A percentile compares a stretch with the other conserved stretches of the same genome.
Evolutionary conservation across 768 basidiomycete species (phyloP).

Genomic region (Mycena sanguinolenta): DNA sequence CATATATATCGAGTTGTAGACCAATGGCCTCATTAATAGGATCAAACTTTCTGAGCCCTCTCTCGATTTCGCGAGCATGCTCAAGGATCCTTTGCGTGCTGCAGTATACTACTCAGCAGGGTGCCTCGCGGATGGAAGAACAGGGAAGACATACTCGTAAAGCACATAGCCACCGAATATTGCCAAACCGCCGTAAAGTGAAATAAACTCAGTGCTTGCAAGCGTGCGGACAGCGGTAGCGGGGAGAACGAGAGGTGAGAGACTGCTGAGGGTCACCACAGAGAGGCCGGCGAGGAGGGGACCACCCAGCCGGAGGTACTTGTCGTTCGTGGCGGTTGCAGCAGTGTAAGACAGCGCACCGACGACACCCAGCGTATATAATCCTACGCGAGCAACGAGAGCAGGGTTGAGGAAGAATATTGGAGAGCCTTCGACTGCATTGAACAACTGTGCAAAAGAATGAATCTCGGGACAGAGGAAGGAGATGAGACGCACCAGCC

Average conservation of each 20-base stretch:
- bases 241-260: constrained; percentile 92
- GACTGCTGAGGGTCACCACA: constrained; percentile 86
- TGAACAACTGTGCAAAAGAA: constrained; percentile 67
- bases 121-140: neutral
- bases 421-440: constrained; percentile 88
- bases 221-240: constrained; percentile 79
- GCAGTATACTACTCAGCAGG: constrained; percentile 17
- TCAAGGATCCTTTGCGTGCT: constrained; percentile 90
- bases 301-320: constrained; percentile 88
- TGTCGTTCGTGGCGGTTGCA: constrained; percentile 88
- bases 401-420: constrained; percentile 92
- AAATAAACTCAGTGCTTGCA: constrained; percentile 81
- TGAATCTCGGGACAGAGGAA: neutral
- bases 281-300: constrained; percentile 91
- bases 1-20: constrained; percentile 89
- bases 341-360: constrained; percentile 90
- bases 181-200: constrained; percentile 89
- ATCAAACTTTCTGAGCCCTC: constrained; percentile 75
- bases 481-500: constrained; percentile 67
- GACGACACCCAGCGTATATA: constrained; percentile 91
- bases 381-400: constrained; percentile 85
- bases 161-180: constrained; percentile 90
- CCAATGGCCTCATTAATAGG: constrained; percentile 84
- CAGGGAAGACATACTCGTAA: constrained; percentile 72
- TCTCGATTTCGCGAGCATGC: constrained; percentile 82